phyloP scores from a whole-genome alignment of 495 filamentous ascomycete species.

The Annulohypoxylon moriforme region DNA sequence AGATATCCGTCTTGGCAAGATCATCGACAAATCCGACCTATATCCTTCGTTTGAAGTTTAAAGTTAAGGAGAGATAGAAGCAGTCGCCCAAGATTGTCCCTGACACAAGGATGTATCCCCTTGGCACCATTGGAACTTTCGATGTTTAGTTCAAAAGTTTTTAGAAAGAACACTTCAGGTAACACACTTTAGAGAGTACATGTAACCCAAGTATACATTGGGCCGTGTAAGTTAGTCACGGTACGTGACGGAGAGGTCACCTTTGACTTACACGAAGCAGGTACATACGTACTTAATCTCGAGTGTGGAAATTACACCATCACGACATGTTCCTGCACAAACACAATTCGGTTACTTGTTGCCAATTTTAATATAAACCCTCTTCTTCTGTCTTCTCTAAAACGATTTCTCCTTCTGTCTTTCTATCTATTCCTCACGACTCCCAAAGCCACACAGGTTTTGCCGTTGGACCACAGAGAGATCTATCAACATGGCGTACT shows the following conservation, averaged over 20 bases:
- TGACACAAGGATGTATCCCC: constrained; percentile 27
- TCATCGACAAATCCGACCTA: constrained; percentile 24
- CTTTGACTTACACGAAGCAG: constrained; percentile 14
- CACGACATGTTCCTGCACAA: constrained; percentile 21
- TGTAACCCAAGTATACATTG: constrained; percentile 11
- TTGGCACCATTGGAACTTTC: not conserved
- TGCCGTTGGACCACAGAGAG: constrained; percentile 4
- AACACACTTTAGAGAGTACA: constrained; percentile 21
- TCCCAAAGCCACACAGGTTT: not conserved
- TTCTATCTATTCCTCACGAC: not conserved
- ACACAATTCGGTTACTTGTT: constrained; percentile 3
- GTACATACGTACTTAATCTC: constrained; percentile 34
- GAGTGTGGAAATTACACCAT: constrained; percentile 12
- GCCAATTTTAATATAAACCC: constrained; percentile 12
- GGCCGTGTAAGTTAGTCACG: not conserved
- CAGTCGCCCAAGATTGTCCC: constrained; percentile 22
- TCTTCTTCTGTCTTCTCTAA: not conserved
- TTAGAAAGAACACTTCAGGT: constrained; percentile 20
- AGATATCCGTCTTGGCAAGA: constrained; percentile 41
- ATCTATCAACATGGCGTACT: constrained; percentile 30
- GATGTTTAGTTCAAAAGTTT: not conserved
- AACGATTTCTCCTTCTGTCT: not conserved
- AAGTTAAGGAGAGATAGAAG: constrained; percentile 23
- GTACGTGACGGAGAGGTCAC: constrained; percentile 13
- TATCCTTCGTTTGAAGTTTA: constrained; percentile 29